phyloP scores from a whole-genome alignment of 2,329 filamentous ascomycete genomes.

The Canariomyces notabilis region DNA sequence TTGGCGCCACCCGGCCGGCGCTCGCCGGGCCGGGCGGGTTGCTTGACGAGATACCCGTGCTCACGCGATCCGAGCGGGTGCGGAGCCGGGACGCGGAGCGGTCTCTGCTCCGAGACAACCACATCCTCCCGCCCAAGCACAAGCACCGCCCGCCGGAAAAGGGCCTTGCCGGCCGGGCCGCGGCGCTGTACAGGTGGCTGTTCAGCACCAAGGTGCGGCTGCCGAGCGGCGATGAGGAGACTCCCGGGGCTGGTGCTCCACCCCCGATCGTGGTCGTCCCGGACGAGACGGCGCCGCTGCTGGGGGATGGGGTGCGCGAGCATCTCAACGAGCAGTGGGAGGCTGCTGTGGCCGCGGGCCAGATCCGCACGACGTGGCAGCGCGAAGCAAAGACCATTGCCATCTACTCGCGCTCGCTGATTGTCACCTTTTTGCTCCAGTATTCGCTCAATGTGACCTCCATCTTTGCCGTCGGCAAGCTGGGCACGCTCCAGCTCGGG shows the following conservation, averaged over 20 bases:
- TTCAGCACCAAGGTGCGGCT: constrained; percentile 53
- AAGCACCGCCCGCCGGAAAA: constrained; percentile 22
- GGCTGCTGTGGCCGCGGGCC: constrained; percentile 72
- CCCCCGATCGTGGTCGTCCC: constrained; percentile 42
- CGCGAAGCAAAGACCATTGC: constrained; percentile 78
- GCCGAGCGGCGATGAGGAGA: constrained; percentile 36
- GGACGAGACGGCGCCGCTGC: constrained; percentile 39
- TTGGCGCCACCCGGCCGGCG: constrained; percentile 63
- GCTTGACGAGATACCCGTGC: constrained; percentile 38
- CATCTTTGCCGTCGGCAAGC: constrained; percentile 71
- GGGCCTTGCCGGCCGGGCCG: constrained; percentile 3
- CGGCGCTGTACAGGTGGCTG: constrained; percentile 22
- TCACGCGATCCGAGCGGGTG: constrained; percentile 47
- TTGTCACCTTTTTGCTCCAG: constrained; percentile 71
- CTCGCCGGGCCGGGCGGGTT: constrained; percentile 54
- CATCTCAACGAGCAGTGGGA: constrained; percentile 73
- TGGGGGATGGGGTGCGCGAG: constrained; percentile 39
- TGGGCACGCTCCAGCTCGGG: constrained; percentile 66
- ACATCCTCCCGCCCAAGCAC: constrained; percentile 60
- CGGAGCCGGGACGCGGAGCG: constrained; percentile 26
- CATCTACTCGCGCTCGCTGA: constrained; percentile 64
- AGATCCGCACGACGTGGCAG: constrained; percentile 86
- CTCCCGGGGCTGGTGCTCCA: constrained; percentile 13
- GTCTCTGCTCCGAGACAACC: constrained; percentile 56
- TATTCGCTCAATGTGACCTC: constrained; percentile 80